Percentiles rank a stretch among this genome's conserved stretches.
These are phyloP conservation scores for Lodderomyces theae DNA, from an alignment of 1,139 yeast species.

Conservation along the genomic window DNA sequence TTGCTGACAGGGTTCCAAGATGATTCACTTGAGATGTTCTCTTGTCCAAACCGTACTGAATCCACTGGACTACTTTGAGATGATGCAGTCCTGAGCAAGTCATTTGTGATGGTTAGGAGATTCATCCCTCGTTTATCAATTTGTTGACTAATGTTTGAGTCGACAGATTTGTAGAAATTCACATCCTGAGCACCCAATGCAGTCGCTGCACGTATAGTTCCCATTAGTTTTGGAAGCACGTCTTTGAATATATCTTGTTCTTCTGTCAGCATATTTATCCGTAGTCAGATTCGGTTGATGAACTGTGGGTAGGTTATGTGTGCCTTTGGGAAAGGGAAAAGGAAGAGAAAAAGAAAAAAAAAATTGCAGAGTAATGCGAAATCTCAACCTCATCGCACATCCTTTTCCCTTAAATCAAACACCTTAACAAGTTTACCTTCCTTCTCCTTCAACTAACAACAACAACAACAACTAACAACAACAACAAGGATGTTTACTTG, in stretches of 20 bases:
- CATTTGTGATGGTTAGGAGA: conserved; percentile 54
- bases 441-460: too few relatives aligned
- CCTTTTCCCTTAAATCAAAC: background rate
- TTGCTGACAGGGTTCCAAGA: conserved; percentile 66
- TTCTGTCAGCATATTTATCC: conserved; percentile 8
- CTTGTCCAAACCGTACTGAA: conserved; percentile 37
- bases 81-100: conserved; percentile 33
- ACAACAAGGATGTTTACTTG: conserved; percentile 44
- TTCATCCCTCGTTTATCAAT: conserved; percentile 43
- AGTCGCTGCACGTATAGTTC: conserved; percentile 66
- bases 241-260: conserved; percentile 19
- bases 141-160: conserved; percentile 42
- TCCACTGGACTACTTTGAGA: conserved; percentile 24
- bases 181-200: conserved; percentile 80
- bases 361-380: conserved; percentile 1
- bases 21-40: conserved; percentile 24
- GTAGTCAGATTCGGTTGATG: too few relatives aligned
- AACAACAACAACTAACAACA: too few relatives aligned
- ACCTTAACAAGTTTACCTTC: too few relatives aligned
- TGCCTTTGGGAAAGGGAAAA: background rate
- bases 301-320: too few relatives aligned
- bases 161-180: conserved; percentile 69
- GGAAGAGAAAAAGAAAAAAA: background rate
- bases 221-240: conserved; percentile 44
- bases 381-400: background rate